Base-by-base conservation (phyloP, 2,329 filamentous ascomycete species). In the Albifimbria verrucaria region DNA sequence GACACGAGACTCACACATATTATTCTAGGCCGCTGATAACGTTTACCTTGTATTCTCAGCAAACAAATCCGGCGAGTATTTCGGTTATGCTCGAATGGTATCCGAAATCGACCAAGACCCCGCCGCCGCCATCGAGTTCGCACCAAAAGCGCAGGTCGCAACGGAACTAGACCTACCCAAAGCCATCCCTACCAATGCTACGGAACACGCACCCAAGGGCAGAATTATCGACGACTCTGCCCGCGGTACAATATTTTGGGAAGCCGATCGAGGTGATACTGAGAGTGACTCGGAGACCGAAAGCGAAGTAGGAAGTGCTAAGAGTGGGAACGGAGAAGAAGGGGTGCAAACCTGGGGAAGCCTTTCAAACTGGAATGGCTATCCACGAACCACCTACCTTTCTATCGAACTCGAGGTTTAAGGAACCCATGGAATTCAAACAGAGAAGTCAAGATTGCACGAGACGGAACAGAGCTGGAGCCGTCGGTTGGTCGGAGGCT, bases 21-120 rank as follows among this genome's bases (percentile, higher is more conserved):
- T 4, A 18, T 15, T n/a, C 7, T 39, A 96, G 92, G 76, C 78
- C 10, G 83, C 86, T 15, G 90, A 95, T 50, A 90, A 88, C 63
- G 92, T 97, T 1, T 97, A 92, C 65, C 77, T 97, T 25, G 84
- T 97, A 15, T 97, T 97, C 69, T 97, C 93, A 1, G 93, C 93
- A 12, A 97, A 97, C 71, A 97, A 97, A 65, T 97, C 93, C 0
- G 93, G 93, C 12, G 93, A 97, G 70, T 97, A 97, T 66, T 97
- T 94, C 72, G 93, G 93, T 20, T 97, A 96, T 65, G 93, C 92
- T 20, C 85, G 89, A 36, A 97, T 97, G 93, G 76, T 79, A 10
- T 96, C 93, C 21, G 77, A 85, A 4, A 96, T 97, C 63, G 86
- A 88, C 60, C 82, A 92, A 51, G 89, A 96, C 59, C 85, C 87